Percentiles rank a stretch among this genome's conserved stretches.
These are phyloP conservation scores for Hyphopichia fennica DNA, from an alignment of 1,139 yeast species.

Conservation along the genomic window DNA sequence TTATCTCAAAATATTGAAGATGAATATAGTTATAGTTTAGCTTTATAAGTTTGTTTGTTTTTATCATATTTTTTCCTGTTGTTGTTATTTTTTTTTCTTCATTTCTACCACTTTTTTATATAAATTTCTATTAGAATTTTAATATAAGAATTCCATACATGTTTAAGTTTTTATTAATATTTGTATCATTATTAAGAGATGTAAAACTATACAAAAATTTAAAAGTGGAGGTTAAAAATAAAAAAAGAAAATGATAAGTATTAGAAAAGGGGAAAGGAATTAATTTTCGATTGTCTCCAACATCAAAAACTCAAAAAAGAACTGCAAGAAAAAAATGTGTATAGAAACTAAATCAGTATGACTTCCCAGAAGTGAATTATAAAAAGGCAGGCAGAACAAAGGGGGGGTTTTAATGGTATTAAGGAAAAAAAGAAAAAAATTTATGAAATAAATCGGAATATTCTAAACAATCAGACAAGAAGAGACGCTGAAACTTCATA, in stretches of 20 bases:
- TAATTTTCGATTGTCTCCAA: no score
- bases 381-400: background rate
- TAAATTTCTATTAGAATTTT: background rate
- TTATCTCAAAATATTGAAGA: slow-evolving; percentile 93
- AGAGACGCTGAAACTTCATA: background rate
- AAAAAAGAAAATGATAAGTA: background rate
- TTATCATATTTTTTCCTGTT: no score
- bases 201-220: background rate
- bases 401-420: background rate
- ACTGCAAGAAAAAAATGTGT: background rate
- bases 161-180: background rate
- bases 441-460: background rate
- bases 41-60: slow-evolving; percentile 52
- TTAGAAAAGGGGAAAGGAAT: background rate
- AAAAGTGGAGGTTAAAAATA: no score
- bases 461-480: background rate
- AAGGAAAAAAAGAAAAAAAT: background rate
- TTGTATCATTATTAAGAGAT: background rate
- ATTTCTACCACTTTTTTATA: no score
- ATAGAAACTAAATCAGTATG: background rate
- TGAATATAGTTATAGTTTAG: slow-evolving; percentile 89
- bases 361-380: background rate
- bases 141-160: background rate
- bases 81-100: no score
- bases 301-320: background rate